Evolutionary conservation across 2,329 filamentous ascomycete species (phyloP).

Genomic region (Alternaria arbusti): DNA sequence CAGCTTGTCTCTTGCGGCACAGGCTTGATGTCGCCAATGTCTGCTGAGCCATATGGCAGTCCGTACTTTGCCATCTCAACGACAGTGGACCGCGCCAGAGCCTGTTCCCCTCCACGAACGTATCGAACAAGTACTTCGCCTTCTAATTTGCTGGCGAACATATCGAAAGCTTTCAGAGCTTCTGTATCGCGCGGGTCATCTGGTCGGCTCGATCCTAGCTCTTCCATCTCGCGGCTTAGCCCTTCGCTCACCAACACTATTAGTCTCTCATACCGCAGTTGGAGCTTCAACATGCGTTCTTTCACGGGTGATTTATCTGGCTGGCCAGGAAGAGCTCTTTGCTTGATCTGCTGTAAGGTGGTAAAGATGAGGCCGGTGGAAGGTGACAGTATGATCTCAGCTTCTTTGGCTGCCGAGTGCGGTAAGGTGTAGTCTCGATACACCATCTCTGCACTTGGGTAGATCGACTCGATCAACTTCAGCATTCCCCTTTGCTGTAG

Average conservation of each 20-base stretch:
- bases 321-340: conserved; percentile 72
- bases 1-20: conserved; percentile 67
- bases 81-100: conserved; percentile 45
- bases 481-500: conserved; percentile 55
- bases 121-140: conserved; percentile 48
- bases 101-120: conserved; percentile 52
- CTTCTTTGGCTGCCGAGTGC: conserved; percentile 56
- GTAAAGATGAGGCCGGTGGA: conserved; percentile 72
- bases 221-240: conserved; percentile 34
- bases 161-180: conserved; percentile 58
- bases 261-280: conserved; percentile 69
- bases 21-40: conserved; percentile 46
- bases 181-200: conserved; percentile 51
- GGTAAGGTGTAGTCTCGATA: conserved; percentile 64
- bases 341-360: conserved; percentile 73
- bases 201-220: conserved; percentile 24
- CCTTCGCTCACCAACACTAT: conserved; percentile 69
- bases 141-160: conserved; percentile 54
- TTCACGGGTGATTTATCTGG: conserved; percentile 51
- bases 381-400: conserved; percentile 76
- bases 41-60: conserved; percentile 29
- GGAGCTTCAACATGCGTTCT: conserved; percentile 61
- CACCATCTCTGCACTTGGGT: conserved; percentile 60
- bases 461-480: conserved; percentile 57
- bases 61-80: conserved; percentile 45